Base-by-base conservation (phyloP, 345 rosid species). In the Salix purpurea region DNA sequence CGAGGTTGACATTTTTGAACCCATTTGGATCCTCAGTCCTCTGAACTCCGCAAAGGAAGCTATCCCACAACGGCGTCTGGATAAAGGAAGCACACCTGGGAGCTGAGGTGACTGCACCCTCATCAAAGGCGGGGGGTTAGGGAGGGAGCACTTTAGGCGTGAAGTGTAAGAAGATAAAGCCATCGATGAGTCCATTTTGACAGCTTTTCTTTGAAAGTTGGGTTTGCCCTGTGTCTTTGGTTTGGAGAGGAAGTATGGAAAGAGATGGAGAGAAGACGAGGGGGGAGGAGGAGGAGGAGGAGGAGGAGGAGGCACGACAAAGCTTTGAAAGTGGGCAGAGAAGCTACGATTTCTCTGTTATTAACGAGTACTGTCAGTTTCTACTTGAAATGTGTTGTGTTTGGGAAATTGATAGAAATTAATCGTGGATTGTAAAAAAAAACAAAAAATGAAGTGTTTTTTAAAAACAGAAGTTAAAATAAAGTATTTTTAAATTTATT, bases 11-110 rank as follows among this genome's bases (percentile, higher is more conserved):
- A 69, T 48, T 26, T 56, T 74, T 30, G 80, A 60, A 54, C 84
- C 81, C 40, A 76, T 61, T 18, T 84, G 86, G 71, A 86, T 77
- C 86, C 80, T 89, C 79, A 91, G 60, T 52, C 86, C 90, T 70
- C 71, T 39, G 74, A 85, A 88, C 76, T 81, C 90, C 24, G 88
- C 84, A 58, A 84, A 81, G 54, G 80, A 83, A 5, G 80, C 64
- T 50, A 60, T 42, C 44, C 76, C 50, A 46, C 48, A 76, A 48
- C 72, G 80, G 54, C 65, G 19, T 44, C 28, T 23, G 28, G 81
- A 78, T 23, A 76, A 69, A 7, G 84, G 83, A 67, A 74, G 28
- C 26, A 50, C 75, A 32, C 74, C 66, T 7, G 83, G 26, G 16
- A 9, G 12, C 39, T 14, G 68, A 34, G 68, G 39, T 0, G 80